Evolutionary conservation across 129 eudicot genomes (phyloP), one percentile per base, ranked within the genome.

Genomic region (Tagetes patula): DNA sequence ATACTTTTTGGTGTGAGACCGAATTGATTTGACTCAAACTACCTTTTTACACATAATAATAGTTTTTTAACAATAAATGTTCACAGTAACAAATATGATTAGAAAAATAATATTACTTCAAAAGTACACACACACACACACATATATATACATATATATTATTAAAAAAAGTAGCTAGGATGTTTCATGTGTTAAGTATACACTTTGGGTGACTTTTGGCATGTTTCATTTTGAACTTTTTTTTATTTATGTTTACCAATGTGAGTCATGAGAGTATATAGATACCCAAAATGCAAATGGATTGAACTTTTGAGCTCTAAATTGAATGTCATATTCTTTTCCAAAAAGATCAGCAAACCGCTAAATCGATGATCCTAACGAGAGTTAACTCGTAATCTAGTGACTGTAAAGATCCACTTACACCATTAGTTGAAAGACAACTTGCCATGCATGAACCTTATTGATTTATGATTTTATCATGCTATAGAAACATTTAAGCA

Each of bases 371-470:
- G 7, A 59, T 59, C 40, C 7, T 59, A 33, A 55, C 32, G 65
- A 59, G 65, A 59, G 40, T 59, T 33, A 59, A 33, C 62, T 32
- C 65, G 10, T 59, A 32, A 56, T 33, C 41, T 3, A 33, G 32
- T 59, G 65, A 10, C 41, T 33, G 65, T 59, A 59, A 32, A 59
- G 39, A 59, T 59, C 64, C 65, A 10, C 40, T 32, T 31, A 32
- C 10, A 31, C 46, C 30, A 37, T 36, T 60, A 60, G 1, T 60
- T 9, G 6, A 69, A 48, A 48, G 14, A 13, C 63, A 38, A 54
- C 10, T 12, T 54, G 5, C 11, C 52, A 70, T 70, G 34, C 74
- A 52, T 14, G 59, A 73, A 61, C 46, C 70, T 34, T 73, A 2
- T 52, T 20, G 3, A 8, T 70, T 20, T 65, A 65, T 65, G 39